A percentile compares a stretch with the other conserved stretches of the same genome.
These are phyloP conservation scores for Pseudocercospora cruenta DNA, from an alignment of 2,329 filamentous ascomycete species.

Conservation along the genomic window DNA sequence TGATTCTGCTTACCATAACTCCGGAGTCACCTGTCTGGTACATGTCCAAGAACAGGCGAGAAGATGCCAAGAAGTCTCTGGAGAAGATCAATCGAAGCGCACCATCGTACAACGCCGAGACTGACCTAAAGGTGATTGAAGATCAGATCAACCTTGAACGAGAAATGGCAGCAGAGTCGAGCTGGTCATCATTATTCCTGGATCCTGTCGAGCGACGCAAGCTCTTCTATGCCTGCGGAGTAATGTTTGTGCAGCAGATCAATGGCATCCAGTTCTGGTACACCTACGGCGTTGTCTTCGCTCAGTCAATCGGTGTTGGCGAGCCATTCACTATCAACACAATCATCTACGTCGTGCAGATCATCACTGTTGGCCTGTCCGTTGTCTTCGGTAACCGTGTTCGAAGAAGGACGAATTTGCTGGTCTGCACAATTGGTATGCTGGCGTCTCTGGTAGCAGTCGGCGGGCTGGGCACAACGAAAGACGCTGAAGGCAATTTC, in stretches of 20 bases:
- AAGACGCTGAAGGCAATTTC: conserved; percentile 23
- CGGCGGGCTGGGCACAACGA: conserved; percentile 29
- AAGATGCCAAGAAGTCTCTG: conserved; percentile 23
- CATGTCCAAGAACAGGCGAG: conserved; percentile 24
- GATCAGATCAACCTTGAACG: conserved; percentile 24
- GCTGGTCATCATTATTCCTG: conserved; percentile 46
- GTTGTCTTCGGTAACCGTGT: conserved; percentile 30
- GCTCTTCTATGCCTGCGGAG: conserved; percentile 50
- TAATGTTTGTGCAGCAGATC: conserved; percentile 54
- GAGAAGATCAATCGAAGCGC: conserved; percentile 28
- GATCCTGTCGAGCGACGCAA: conserved; percentile 54
- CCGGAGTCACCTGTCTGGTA: conserved; percentile 29
- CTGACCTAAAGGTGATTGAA: conserved; percentile 25
- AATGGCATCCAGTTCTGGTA: conserved; percentile 51
- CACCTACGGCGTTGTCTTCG: conserved; percentile 30
- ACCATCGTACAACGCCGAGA: conserved; percentile 18
- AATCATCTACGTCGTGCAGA: conserved; percentile 30
- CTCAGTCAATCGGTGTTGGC: conserved; percentile 29
- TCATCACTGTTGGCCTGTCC: conserved; percentile 27
- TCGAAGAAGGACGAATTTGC: conserved; percentile 24
- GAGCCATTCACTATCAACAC: conserved; percentile 31
- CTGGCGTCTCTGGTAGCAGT: conserved; percentile 25
- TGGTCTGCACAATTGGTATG: conserved; percentile 29
- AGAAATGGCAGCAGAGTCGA: conserved; percentile 37
- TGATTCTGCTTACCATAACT: conserved; percentile 26